Evolutionary conservation across 1,139 yeast species (phyloP).

Genomic region (Protomyces inundatus): DNA sequence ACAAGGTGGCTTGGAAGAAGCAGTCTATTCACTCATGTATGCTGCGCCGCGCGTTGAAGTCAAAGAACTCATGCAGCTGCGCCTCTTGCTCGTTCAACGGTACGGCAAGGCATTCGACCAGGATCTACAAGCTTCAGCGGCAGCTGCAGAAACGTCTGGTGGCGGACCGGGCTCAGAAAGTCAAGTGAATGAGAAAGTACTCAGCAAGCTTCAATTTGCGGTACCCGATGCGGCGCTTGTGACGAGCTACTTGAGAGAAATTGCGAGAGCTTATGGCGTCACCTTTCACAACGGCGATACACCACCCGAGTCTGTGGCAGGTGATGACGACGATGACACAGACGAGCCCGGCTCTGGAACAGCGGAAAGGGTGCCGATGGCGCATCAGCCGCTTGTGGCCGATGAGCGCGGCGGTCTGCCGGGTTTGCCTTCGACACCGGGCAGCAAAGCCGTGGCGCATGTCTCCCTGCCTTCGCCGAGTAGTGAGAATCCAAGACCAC

Average conservation of each 20-base stretch:
- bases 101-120: conserved; percentile 64
- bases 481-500: conserved; percentile 30
- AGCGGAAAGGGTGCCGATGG: conserved; percentile 5
- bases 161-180: conserved; percentile 32
- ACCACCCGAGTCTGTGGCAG: conserved; percentile 36
- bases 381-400: background rate
- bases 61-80: conserved; percentile 59
- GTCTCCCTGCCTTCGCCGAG: conserved; percentile 28
- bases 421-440: conserved; percentile 4
- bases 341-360: conserved; percentile 25
- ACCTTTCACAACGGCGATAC: conserved; percentile 45
- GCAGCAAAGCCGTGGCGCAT: conserved; percentile 18
- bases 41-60: conserved; percentile 70
- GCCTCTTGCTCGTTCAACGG: conserved; percentile 58
- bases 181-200: conserved; percentile 45
- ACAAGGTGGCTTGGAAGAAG: conserved; percentile 66
- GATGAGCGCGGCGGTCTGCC: background rate
- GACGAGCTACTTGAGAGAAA: conserved; percentile 65
- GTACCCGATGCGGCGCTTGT: conserved; percentile 68
- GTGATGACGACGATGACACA: conserved; percentile 32
- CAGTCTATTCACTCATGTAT: conserved; percentile 64
- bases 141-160: conserved; percentile 55
- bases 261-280: conserved; percentile 72
- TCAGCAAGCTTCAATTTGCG: conserved; percentile 56
- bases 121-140: conserved; percentile 32